These are phyloP conservation scores for Naematelia encephala DNA, from an alignment of 768 basidiomycete genomes.

Conservation along the genomic window DNA sequence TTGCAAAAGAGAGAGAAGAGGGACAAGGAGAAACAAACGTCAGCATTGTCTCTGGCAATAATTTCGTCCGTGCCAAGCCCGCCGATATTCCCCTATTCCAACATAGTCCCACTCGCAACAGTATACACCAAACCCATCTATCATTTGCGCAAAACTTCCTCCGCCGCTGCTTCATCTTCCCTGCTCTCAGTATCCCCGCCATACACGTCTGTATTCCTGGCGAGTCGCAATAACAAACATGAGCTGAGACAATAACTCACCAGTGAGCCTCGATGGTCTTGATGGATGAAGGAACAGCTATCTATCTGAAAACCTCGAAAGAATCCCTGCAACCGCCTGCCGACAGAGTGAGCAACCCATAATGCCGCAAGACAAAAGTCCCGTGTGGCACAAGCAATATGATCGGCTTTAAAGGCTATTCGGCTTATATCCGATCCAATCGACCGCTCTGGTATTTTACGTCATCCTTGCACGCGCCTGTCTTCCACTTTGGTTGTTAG, in stretches of 20 bases:
- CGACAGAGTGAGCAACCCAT: background rate
- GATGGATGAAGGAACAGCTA: background rate
- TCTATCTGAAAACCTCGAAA: background rate
- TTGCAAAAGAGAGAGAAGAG: background rate
- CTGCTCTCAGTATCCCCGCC: background rate
- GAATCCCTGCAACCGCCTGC: background rate
- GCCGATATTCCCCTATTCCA: background rate
- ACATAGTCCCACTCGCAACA: too few relatives aligned
- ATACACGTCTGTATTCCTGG: background rate
- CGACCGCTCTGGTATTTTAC: background rate
- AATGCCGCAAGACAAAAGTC: too few relatives aligned
- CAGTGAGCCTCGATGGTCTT: background rate
- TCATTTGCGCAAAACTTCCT: background rate
- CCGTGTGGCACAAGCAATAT: too few relatives aligned
- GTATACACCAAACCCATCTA: slow-evolving; percentile 1
- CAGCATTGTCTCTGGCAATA: background rate
- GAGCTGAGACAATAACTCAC: background rate
- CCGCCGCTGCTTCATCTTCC: background rate
- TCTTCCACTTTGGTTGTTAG: background rate
- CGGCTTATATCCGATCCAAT: background rate
- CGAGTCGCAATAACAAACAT: background rate
- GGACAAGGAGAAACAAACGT: background rate
- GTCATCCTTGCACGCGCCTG: background rate
- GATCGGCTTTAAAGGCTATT: background rate
- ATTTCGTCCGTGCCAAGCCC: background rate